phyloP scores from a whole-genome alignment of 2,329 filamentous ascomycete genomes.

The Alternaria hordeiaustralica region DNA sequence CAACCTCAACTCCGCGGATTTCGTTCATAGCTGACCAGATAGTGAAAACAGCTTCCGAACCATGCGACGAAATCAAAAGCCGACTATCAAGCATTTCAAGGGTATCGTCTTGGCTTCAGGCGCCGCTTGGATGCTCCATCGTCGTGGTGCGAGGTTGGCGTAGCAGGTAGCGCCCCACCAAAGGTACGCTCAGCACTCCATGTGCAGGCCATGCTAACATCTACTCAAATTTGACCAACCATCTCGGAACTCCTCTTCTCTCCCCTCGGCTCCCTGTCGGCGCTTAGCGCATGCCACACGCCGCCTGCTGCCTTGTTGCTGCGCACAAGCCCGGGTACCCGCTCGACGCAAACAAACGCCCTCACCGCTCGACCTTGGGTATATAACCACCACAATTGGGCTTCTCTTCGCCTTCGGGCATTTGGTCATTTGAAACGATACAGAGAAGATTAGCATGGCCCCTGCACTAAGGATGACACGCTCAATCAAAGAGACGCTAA shows the following conservation, averaged over 20 bases:
- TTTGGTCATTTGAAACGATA: constrained; percentile 41
- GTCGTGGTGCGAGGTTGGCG: background rate
- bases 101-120: background rate
- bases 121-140: background rate
- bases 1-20: background rate
- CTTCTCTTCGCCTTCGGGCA: constrained; percentile 16
- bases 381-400: background rate
- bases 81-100: background rate
- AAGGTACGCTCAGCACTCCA: background rate
- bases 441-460: constrained; percentile 56
- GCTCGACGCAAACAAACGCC: background rate
- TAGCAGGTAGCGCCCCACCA: background rate
- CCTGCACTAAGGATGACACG: constrained; percentile 91
- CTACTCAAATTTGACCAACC: background rate
- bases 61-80: background rate
- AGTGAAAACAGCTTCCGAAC: background rate
- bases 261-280: background rate
- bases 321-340: background rate
- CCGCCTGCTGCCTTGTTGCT: background rate
- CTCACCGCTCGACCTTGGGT: background rate
- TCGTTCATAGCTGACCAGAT: background rate
- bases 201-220: background rate
- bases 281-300: background rate
- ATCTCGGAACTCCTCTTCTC: background rate
- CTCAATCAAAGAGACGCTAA: constrained; percentile 42